Evolutionary conservation across 78 protist species (phyloP).

Genomic region (Isochrysis galbana): DNA sequence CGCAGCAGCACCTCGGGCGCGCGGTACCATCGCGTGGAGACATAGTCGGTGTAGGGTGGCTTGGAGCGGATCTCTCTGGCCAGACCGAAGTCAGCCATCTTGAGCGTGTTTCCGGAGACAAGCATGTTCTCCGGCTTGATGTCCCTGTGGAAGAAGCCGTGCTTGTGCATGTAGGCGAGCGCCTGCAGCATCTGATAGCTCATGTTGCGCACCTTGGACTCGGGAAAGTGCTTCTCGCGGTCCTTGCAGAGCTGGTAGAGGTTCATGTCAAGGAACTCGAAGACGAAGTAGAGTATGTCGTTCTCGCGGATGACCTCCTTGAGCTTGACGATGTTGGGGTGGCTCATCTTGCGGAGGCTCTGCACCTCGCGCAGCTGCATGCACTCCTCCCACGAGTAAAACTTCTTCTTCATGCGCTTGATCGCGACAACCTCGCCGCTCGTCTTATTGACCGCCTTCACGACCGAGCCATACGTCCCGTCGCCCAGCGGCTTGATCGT

Average conservation of each 20-base stretch:
- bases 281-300: conserved; percentile 89
- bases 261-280: conserved; percentile 85
- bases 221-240: conserved; percentile 69
- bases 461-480: conserved; percentile 84
- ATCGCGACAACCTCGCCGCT: conserved; percentile 92
- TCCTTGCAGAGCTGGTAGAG: conserved; percentile 75
- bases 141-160: conserved; percentile 92
- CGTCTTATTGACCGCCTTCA: conserved; percentile 54
- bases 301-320: conserved; percentile 92
- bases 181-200: conserved; percentile 86
- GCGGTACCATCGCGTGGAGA: conserved; percentile 97
- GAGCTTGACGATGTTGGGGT: conserved; percentile 93
- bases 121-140: conserved; percentile 92
- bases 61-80: conserved; percentile 89
- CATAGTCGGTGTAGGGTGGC: conserved; percentile 96
- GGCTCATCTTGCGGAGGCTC: conserved; percentile 81
- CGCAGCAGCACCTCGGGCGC: conserved; percentile 95
- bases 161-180: conserved; percentile 83
- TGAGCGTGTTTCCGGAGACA: conserved; percentile 53
- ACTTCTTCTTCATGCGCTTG: conserved; percentile 91
- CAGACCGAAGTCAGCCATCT: conserved; percentile 98
- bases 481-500: conserved; percentile 72
- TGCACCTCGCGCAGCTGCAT: conserved; percentile 82
- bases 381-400: conserved; percentile 90
- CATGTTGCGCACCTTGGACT: conserved; percentile 45